phyloP scores from a whole-genome alignment of 2,329 filamentous ascomycete genomes.

The Drechslera avenae region DNA sequence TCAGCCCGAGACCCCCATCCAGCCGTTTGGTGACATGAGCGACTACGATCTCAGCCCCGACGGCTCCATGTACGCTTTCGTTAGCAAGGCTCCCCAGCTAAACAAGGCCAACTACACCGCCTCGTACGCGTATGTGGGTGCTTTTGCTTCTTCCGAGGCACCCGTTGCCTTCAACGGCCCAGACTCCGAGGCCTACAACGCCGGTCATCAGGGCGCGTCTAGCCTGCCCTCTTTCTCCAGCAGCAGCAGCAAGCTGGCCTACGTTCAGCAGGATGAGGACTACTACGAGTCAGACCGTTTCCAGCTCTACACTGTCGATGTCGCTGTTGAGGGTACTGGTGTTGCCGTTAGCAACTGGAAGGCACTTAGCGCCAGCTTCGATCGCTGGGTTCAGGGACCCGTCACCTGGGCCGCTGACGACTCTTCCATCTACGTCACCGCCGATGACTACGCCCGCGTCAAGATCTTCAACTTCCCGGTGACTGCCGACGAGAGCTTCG shows the following conservation, averaged over 20 bases:
- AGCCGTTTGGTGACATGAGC: slow-evolving; percentile 75
- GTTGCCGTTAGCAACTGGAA: slow-evolving; percentile 40
- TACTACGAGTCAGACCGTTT: slow-evolving; percentile 82
- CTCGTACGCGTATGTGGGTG: slow-evolving; percentile 77
- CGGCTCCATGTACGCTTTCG: slow-evolving; percentile 67
- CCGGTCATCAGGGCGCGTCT: slow-evolving; percentile 67
- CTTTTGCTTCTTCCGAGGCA: slow-evolving; percentile 63
- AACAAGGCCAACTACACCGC: slow-evolving; percentile 79
- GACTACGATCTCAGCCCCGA: slow-evolving; percentile 75
- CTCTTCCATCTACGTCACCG: slow-evolving; percentile 39
- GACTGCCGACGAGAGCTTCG: slow-evolving; percentile 57
- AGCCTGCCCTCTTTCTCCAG: slow-evolving; percentile 75
- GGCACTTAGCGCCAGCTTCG: slow-evolving; percentile 34
- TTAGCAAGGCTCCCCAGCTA: slow-evolving; percentile 74
- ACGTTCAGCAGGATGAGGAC: slow-evolving; percentile 71
- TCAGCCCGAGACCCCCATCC: slow-evolving; percentile 69
- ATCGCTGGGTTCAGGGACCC: slow-evolving; percentile 36
- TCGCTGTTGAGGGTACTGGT: slow-evolving; percentile 25
- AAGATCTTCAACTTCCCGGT: slow-evolving; percentile 67
- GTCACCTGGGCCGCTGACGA: slow-evolving; percentile 41
- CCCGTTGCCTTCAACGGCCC: slow-evolving; percentile 44
- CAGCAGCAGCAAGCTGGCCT: slow-evolving; percentile 72
- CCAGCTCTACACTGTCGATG: slow-evolving; percentile 49
- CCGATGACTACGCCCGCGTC: slow-evolving; percentile 43
- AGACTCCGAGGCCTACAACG: slow-evolving; percentile 27